phyloP scores from a whole-genome alignment of 768 basidiomycete species.

The Rhodotorula taiwanensis region DNA sequence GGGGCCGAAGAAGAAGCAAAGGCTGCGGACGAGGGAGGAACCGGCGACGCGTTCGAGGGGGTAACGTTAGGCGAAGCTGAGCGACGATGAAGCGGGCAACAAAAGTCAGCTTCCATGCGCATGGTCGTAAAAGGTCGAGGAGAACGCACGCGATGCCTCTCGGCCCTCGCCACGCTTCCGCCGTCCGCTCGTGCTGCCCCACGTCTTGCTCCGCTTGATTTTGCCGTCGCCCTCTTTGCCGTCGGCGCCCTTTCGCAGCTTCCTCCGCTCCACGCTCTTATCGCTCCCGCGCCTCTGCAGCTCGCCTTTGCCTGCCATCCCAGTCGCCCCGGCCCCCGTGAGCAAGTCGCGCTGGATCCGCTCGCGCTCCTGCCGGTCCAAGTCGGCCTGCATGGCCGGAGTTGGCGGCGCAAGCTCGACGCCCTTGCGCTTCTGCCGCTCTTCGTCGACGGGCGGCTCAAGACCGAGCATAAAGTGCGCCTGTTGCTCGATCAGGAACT shows the following conservation, averaged over 20 bases:
- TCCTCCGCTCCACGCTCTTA: constrained; percentile 34
- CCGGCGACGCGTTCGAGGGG: neutral
- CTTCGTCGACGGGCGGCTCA: constrained; percentile 53
- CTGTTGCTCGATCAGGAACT: constrained; percentile 93
- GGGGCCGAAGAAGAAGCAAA: neutral
- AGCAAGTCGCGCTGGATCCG: neutral
- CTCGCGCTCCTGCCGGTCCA: neutral
- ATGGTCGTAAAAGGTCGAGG: too few relatives aligned
- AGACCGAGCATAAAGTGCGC: constrained; percentile 91
- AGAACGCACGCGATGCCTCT: constrained; percentile 15
- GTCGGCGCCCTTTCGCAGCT: constrained; percentile 30
- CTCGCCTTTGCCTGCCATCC: neutral
- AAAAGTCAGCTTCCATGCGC: neutral
- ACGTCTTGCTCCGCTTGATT: constrained; percentile 36
- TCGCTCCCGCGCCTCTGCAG: constrained; percentile 28
- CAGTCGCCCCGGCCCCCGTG: neutral
- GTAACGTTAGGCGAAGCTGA: neutral
- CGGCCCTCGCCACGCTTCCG: constrained; percentile 10
- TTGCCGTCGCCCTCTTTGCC: constrained; percentile 26
- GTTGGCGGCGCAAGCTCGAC: neutral
- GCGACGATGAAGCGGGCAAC: too few relatives aligned
- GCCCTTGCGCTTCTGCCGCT: constrained; percentile 28
- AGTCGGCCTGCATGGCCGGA: neutral
- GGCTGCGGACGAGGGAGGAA: neutral
- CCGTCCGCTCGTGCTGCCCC: constrained; percentile 20